phyloP scores from a whole-genome alignment of 345 rosid genomes.

The Rhizophora mangle region DNA sequence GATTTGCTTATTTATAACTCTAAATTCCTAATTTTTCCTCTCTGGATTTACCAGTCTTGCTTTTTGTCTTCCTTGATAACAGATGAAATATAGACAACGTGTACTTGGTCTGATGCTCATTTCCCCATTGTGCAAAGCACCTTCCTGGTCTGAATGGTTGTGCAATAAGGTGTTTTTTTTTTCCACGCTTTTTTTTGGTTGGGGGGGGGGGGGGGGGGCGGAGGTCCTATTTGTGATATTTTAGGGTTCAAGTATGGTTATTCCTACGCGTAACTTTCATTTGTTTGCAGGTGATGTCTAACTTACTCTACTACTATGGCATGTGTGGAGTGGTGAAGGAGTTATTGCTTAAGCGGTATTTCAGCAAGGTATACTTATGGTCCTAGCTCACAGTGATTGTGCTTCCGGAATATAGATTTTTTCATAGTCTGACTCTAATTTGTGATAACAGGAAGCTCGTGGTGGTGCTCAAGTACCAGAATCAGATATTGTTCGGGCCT shows the following conservation, averaged over 20 bases:
- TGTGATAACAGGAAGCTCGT: constrained; percentile 23
- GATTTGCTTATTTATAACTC: no score
- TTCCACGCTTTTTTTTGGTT: not conserved
- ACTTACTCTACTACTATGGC: constrained; percentile 29
- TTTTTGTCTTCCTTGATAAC: constrained; percentile 15
- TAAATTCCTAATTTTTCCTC: not conserved
- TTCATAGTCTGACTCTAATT: constrained; percentile 24
- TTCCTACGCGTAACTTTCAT: not conserved
- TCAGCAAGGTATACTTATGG: constrained; percentile 26
- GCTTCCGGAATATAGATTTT: not conserved
- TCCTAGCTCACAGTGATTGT: not conserved
- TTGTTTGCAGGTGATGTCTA: constrained; percentile 19
- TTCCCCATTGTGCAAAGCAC: constrained; percentile 89
- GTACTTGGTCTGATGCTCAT: constrained; percentile 88
- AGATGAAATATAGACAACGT: constrained; percentile 90
- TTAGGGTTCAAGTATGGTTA: constrained; percentile 3
- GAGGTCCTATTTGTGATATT: constrained; percentile 10
- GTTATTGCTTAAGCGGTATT: constrained; percentile 28
- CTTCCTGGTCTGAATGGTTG: constrained; percentile 72
- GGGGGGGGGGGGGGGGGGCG: no score
- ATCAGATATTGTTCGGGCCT: constrained; percentile 27
- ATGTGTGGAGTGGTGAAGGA: constrained; percentile 30
- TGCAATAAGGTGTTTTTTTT: constrained; percentile 25
- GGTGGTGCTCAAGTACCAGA: constrained; percentile 28
- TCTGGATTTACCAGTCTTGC: not conserved